phyloP scores from a whole-genome alignment of 1,284 basidiomycete species.

The Ceratobasidium sp. region DNA sequence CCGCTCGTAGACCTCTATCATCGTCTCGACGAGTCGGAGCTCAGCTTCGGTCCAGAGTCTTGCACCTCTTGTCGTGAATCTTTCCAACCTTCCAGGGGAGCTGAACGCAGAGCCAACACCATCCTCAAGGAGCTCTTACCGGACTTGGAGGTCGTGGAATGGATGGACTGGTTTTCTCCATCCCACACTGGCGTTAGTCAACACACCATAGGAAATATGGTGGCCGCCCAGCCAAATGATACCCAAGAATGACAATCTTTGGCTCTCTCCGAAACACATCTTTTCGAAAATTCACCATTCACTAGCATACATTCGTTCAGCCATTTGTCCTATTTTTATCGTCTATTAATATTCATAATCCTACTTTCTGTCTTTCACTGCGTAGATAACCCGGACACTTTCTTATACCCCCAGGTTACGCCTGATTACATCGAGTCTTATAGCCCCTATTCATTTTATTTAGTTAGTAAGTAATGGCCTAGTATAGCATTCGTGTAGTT shows the following conservation, averaged over 20 bases:
- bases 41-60: slow-evolving; percentile 13
- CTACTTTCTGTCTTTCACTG: no score
- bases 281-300: neutral
- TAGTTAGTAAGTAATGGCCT: no score
- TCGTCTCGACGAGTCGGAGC: neutral
- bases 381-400: no score
- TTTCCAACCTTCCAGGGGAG: slow-evolving; percentile 7
- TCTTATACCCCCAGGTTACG: no score
- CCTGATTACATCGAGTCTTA: no score
- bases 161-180: slow-evolving; percentile 41
- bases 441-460: no score
- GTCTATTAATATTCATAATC: no score
- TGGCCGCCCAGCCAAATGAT: neutral
- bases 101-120: slow-evolving; percentile 9
- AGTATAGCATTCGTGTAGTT: no score
- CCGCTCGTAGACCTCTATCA: slow-evolving; percentile 32
- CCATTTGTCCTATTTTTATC: no score
- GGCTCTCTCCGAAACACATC: neutral
- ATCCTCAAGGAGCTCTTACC: slow-evolving; percentile 14
- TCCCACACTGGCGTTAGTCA: slow-evolving; percentile 1
- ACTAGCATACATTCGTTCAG: neutral
- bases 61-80: slow-evolving; percentile 32
- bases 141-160: slow-evolving; percentile 14
- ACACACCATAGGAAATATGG: neutral
- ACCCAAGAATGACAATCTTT: neutral